Evolutionary conservation across 768 basidiomycete species (phyloP), one percentile per base, ranked within the genome.

Genomic region (Coprinopsis cinerea): DNA sequence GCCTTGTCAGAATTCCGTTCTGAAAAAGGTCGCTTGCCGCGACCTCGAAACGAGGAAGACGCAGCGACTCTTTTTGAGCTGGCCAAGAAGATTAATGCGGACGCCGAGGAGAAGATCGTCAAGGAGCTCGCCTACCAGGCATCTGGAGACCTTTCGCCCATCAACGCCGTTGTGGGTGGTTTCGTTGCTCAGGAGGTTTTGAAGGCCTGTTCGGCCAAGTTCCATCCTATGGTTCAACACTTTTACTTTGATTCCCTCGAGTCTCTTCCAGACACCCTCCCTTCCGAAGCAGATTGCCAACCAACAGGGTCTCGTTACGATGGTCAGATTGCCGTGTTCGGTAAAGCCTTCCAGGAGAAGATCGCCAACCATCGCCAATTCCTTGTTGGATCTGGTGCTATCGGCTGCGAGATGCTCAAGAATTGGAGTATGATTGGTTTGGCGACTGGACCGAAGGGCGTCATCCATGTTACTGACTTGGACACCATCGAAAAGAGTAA

Each of bases 401-500:
- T 99, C 64, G 96, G 96, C 17, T 99, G 96, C 63, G 96, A 99
- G 71, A 98, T 98, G 96, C 71, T 99, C 60, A 99, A 99, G 76
- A 99, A 98, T 68, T 99, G 96, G 96, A 88, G 90, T 56, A 89
- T 98, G 92, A 95, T 98, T 78, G 96, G 96, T 53, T 72, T 99
- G 40, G 94, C 81, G 5, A 79, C 85, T 25, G 90, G 90, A 10
- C 73, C 79, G 14, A 74, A 82, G 35, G 96, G 90, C 9, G 69
- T 76, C 45, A 89, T 99, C 49, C 83, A 94, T 59, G 91, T 98
- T 49, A 98, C 96, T 4, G 96, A 99, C 66, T 68, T 99, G 59
- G 96, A 99, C 66, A 97, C 94, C 25, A 99, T 99, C 63, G 96
- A 99, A 74, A 99, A 99, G 79, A 93, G 90, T 59, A 99, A 99